A percentile compares a stretch with the other conserved stretches of the same genome.
These are phyloP conservation scores for Pythium pyrilobum DNA, from an alignment of 352 stramenopile genomes.

Conservation along the genomic window DNA sequence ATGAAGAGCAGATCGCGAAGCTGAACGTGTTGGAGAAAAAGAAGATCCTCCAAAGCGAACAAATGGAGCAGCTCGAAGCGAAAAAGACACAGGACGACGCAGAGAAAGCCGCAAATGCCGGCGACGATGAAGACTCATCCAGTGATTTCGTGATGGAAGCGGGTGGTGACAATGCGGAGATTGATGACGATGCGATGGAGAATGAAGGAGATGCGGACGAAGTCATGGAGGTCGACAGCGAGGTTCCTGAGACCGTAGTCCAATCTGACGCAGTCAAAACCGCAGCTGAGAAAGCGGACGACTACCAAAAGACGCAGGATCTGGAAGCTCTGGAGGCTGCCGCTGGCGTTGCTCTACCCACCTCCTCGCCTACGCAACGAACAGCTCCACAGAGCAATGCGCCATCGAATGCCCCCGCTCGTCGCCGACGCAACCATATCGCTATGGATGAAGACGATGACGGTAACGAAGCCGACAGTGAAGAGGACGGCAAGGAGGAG, in stretches of 20 bases:
- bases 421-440: slow-evolving; percentile 37
- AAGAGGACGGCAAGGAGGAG: slow-evolving; percentile 38
- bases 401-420: not conserved
- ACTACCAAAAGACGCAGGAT: slow-evolving; percentile 16
- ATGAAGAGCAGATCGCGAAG: slow-evolving; percentile 62
- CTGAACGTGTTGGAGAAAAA: slow-evolving; percentile 62
- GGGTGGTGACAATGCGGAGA: slow-evolving; percentile 1
- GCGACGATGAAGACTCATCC: slow-evolving; percentile 19
- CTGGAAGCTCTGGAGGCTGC: slow-evolving; percentile 8
- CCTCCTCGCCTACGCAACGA: no score
- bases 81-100: slow-evolving; percentile 10
- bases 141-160: slow-evolving; percentile 16
- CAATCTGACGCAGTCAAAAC: not conserved
- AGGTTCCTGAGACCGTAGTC: not conserved
- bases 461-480: slow-evolving; percentile 55
- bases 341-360: not conserved
- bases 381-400: no score
- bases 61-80: slow-evolving; percentile 1
- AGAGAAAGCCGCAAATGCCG: not conserved
- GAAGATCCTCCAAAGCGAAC: slow-evolving; percentile 43
- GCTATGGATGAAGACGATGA: slow-evolving; percentile 34
- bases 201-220: not conserved
- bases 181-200: not conserved
- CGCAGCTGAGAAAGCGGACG: slow-evolving; percentile 5
- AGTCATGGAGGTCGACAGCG: not conserved